phyloP scores from a whole-genome alignment of 352 stramenopile genomes.

The Phytophthora citricola region DNA sequence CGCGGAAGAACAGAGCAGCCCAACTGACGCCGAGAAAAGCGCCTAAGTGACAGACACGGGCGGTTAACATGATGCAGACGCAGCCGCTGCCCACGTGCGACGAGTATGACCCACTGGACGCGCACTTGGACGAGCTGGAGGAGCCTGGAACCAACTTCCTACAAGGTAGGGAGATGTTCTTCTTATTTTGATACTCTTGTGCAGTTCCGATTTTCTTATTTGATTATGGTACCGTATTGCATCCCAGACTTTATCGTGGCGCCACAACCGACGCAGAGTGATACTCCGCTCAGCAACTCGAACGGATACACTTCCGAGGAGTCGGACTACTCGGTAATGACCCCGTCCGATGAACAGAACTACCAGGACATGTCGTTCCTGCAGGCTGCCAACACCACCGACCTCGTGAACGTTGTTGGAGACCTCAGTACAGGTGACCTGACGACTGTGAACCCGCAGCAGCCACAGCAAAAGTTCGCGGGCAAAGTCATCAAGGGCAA shows the following conservation, averaged over 20 bases:
- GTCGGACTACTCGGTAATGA: constrained; percentile 79
- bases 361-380: constrained; percentile 82
- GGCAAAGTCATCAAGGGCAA: constrained; percentile 88
- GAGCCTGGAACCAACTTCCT: constrained; percentile 71
- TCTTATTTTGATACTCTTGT: constrained; percentile 10
- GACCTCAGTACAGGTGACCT: constrained; percentile 58
- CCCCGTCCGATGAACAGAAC: constrained; percentile 74
- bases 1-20: constrained; percentile 8
- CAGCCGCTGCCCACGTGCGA: constrained; percentile 56
- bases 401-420: constrained; percentile 69
- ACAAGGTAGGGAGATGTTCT: constrained; percentile 43
- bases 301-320: constrained; percentile 89
- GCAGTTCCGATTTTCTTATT: constrained; percentile 14
- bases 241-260: constrained; percentile 54
- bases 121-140: constrained; percentile 76
- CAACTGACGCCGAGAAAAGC: constrained; percentile 2
- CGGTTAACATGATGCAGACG: constrained; percentile 53
- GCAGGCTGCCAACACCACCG: constrained; percentile 57
- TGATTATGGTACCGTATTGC: constrained; percentile 4
- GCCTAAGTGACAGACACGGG: constrained; percentile 4
- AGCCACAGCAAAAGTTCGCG: constrained; percentile 53
- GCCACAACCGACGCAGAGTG: constrained; percentile 33
- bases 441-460: constrained; percentile 43
- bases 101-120: constrained; percentile 77
- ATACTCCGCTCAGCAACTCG: constrained; percentile 66